phyloP scores from a whole-genome alignment of 2,329 filamentous ascomycete species.

The Cordyceps sp. region DNA sequence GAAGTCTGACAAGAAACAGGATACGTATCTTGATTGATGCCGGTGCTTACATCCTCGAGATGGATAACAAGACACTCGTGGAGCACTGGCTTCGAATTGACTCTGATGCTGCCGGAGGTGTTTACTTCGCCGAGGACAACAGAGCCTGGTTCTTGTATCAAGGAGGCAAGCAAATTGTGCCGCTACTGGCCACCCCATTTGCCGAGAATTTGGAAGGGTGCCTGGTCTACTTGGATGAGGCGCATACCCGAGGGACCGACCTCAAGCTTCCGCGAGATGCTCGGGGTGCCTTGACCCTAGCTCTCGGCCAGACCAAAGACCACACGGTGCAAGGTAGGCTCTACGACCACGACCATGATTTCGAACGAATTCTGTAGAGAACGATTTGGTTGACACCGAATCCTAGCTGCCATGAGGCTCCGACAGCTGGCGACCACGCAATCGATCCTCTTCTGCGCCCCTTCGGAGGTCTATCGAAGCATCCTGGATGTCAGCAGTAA shows the following conservation, averaged over 20 bases:
- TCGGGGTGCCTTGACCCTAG: constrained; percentile 36
- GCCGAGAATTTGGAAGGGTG: constrained; percentile 32
- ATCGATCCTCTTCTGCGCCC: constrained; percentile 35
- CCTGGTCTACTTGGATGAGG: constrained; percentile 31
- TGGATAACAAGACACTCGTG: constrained; percentile 33
- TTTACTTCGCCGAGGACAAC: constrained; percentile 31
- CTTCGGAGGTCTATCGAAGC: constrained; percentile 44
- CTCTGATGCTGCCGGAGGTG: constrained; percentile 24
- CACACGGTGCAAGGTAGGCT: constrained; percentile 38
- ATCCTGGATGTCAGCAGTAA: constrained; percentile 28
- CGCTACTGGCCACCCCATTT: constrained; percentile 36
- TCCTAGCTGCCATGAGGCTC: constrained; percentile 45
- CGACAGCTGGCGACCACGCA: constrained; percentile 40
- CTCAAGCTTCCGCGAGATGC: constrained; percentile 32
- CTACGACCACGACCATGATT: no score
- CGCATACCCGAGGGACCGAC: constrained; percentile 43
- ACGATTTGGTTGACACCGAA: no score
- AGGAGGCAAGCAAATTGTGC: constrained; percentile 23
- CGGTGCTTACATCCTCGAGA: constrained; percentile 47
- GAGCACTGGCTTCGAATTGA: constrained; percentile 33
- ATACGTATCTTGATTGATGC: constrained; percentile 46
- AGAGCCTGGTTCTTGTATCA: constrained; percentile 7
- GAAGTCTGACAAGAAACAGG: constrained; percentile 20
- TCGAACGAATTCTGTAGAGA: no score
- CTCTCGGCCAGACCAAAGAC: constrained; percentile 41